Percentiles rank a stretch among this genome's conserved stretches.
These are phyloP conservation scores for Ceratocystiopsis sp. DNA, from an alignment of 2,329 filamentous ascomycete genomes.

Conservation along the genomic window DNA sequence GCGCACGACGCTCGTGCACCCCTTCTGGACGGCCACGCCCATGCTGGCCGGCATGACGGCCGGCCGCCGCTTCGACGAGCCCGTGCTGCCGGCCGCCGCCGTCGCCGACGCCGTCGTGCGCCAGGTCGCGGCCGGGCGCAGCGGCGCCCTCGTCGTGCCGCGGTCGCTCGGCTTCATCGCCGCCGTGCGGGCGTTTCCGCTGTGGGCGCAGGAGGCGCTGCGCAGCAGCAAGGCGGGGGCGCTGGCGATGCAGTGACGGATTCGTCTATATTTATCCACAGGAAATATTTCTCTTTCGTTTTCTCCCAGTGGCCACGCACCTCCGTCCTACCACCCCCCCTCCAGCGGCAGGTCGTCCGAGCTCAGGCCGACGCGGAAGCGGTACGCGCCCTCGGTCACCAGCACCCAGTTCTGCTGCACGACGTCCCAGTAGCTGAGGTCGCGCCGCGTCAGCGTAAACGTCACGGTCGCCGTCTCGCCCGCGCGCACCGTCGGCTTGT, in stretches of 20 bases:
- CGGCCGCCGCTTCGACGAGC: slow-evolving; percentile 44
- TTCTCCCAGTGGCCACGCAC: too few species aligned
- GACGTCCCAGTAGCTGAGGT: slow-evolving; percentile 37
- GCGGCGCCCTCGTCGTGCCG: slow-evolving; percentile 39
- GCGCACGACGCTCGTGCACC: slow-evolving; percentile 26
- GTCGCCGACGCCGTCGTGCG: slow-evolving; percentile 46
- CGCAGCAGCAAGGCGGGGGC: background rate
- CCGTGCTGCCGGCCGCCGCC: slow-evolving; percentile 39
- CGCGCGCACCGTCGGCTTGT: slow-evolving; percentile 43
- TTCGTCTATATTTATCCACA: too few species aligned
- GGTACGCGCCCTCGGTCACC: slow-evolving; percentile 9
- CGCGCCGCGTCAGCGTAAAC: slow-evolving; percentile 30
- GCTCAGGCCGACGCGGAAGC: slow-evolving; percentile 9
- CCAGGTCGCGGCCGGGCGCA: slow-evolving; percentile 39
- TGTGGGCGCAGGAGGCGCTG: slow-evolving; percentile 5
- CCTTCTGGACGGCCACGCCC: slow-evolving; percentile 5
- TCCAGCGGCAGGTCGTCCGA: too few species aligned
- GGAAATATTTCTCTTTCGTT: too few species aligned
- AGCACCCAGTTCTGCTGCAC: slow-evolving; percentile 30
- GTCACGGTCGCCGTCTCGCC: slow-evolving; percentile 25
- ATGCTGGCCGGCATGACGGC: slow-evolving; percentile 30
- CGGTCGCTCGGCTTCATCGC: slow-evolving; percentile 22
- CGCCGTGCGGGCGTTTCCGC: slow-evolving; percentile 33
- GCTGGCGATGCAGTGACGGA: too few species aligned
- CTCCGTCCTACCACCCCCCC: too few species aligned